Conservation (phyloP, 192 early-diverging fungal species). For the Phycomyces blakesleeanus region DNA sequence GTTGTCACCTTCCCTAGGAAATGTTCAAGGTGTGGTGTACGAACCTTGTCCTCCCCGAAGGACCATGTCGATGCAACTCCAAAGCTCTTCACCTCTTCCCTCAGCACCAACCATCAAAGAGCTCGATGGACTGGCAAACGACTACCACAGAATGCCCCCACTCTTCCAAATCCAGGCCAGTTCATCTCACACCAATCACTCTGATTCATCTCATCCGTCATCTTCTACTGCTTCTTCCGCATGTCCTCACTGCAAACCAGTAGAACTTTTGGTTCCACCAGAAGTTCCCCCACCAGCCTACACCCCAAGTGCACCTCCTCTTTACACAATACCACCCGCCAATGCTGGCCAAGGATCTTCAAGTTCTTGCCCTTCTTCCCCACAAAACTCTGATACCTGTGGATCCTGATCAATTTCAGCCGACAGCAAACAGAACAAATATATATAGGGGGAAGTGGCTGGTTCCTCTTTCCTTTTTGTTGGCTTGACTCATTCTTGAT, state of each 20-base stretch:
- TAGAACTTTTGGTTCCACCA: background rate
- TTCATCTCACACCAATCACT: constrained; percentile 1
- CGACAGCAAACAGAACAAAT: too few relatives aligned
- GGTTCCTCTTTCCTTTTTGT: too few relatives aligned
- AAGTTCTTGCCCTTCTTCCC: too few relatives aligned
- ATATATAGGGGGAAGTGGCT: too few relatives aligned
- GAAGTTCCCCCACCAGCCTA: constrained; percentile 14
- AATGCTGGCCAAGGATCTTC: too few relatives aligned
- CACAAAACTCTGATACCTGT: too few relatives aligned
- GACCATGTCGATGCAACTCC: constrained; percentile 5
- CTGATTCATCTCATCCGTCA: background rate
- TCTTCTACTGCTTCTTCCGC: background rate
- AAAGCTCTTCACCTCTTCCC: constrained; percentile 1
- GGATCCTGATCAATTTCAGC: too few relatives aligned
- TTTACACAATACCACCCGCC: background rate
- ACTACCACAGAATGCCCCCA: background rate
- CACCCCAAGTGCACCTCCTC: constrained; percentile 8
- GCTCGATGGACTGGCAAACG: constrained; percentile 1
- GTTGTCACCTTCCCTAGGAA: background rate
- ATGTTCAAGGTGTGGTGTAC: background rate
- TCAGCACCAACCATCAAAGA: constrained; percentile 21
- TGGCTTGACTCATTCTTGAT: too few relatives aligned
- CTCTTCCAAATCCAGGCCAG: background rate
- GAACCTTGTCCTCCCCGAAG: background rate
- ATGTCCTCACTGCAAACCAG: background rate